These are phyloP conservation scores for Parastagonospora nodorum DNA, from an alignment of 2,329 filamentous ascomycete species.

Conservation along the genomic window DNA sequence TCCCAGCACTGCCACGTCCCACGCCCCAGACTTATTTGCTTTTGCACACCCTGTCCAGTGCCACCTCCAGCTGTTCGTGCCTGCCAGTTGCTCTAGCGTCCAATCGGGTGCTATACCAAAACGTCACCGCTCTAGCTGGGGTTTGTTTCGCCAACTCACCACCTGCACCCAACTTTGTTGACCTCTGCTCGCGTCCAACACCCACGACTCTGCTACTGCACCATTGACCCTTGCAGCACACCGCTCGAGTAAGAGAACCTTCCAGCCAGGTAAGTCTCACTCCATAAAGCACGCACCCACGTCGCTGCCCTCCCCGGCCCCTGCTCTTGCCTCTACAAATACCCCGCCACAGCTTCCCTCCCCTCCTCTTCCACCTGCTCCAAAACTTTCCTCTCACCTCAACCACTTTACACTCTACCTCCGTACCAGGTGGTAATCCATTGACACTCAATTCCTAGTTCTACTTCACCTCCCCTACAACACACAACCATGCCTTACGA, in stretches of 20 bases:
- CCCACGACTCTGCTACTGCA: slow-evolving; percentile 20
- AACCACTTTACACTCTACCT: not conserved
- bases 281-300: slow-evolving; percentile 11
- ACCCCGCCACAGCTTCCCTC: slow-evolving; percentile 23
- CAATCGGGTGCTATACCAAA: slow-evolving; percentile 29
- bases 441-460: slow-evolving; percentile 17
- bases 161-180: slow-evolving; percentile 30
- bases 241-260: slow-evolving; percentile 24
- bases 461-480: slow-evolving; percentile 9
- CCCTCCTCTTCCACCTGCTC: slow-evolving; percentile 1
- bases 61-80: slow-evolving; percentile 8
- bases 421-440: slow-evolving; percentile 11
- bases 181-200: slow-evolving; percentile 18
- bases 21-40: slow-evolving; percentile 21
- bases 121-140: slow-evolving; percentile 39
- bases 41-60: slow-evolving; percentile 15
- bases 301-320: slow-evolving; percentile 12
- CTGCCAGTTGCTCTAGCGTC: slow-evolving; percentile 17
- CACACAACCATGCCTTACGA: slow-evolving; percentile 41
- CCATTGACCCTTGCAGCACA: slow-evolving; percentile 22
- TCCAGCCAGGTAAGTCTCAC: slow-evolving; percentile 25
- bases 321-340: slow-evolving; percentile 31
- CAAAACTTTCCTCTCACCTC: slow-evolving; percentile 1
- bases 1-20: slow-evolving; percentile 7
- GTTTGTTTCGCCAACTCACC: slow-evolving; percentile 28